Evolutionary conservation across 106 monocot genomes (phyloP), one percentile per base, ranked within the genome.

Genomic region (Allium cepa): DNA sequence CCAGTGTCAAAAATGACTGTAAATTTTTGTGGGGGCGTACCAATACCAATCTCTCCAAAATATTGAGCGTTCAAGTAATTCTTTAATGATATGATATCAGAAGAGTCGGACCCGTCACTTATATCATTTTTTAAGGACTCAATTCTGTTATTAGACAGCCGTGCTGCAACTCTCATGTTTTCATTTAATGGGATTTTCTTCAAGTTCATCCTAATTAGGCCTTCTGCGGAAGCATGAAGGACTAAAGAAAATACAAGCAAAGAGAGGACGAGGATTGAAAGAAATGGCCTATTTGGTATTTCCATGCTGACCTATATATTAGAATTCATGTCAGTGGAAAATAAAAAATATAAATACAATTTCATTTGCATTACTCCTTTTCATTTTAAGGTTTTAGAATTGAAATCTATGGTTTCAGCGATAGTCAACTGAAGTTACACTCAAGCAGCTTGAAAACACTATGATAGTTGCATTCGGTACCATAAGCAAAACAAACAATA

Each of bases 41-140:
- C 94, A 57, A 95, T 64, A 1, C 81, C 91, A 13, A 95, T 83
- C 79, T 87, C 90, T 50, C 94, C 94, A 68, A 79, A 95, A 67
- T 95, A 95, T 73, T 91, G 94, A 8, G 91, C 91, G 49, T 91
- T 76, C 87, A 95, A 60, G 77, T 91, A 91, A 73, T 91, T 95
- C 75, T 91, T 91, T 15, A 91, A 82, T 17, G 60, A 67, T 5
- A 90, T 28, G 13, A 88, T 75, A 49, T 84, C 84, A 16, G 17
- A 9, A 9, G 59, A 59, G 59, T 59, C 59, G 9, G 59, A 59
- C 59, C 59, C 59, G 15, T 59, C 59, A 59, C 59, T 22, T 9
- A 59, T 15, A 16, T 22, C n/a, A 59, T 59, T 9, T 16, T 59
- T 59, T 16, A 17, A 18, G 8, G 53, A n/a, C 47, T 62, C 58